phyloP scores from a whole-genome alignment of 1,284 basidiomycete genomes.

The Fistulinella cinereoalba region DNA sequence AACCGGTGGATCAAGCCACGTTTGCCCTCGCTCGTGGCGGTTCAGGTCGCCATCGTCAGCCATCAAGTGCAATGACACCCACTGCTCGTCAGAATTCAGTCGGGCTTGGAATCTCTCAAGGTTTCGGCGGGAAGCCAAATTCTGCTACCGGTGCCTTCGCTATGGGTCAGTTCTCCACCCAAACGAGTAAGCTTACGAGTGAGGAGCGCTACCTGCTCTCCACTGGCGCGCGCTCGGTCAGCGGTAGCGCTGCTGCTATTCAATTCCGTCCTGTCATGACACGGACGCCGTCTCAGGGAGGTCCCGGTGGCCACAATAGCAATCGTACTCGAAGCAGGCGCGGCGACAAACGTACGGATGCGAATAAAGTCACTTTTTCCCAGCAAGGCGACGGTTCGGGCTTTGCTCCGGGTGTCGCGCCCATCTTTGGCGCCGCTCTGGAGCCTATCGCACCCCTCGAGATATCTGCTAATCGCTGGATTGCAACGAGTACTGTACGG shows the following conservation, averaged over 20 bases:
- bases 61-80: constrained; percentile 41
- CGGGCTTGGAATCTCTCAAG: constrained; percentile 50
- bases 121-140: constrained; percentile 42
- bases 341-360: constrained; percentile 57
- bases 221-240: constrained; percentile 43
- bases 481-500: constrained; percentile 36
- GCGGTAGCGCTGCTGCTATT: constrained; percentile 41
- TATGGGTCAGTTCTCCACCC: constrained; percentile 76
- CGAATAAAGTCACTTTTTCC: constrained; percentile 37
- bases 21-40: constrained; percentile 57
- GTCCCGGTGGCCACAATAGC: constrained; percentile 47
- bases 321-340: constrained; percentile 72
- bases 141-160: constrained; percentile 42
- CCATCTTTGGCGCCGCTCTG: constrained; percentile 24
- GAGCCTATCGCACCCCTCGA: constrained; percentile 79
- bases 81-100: constrained; percentile 51
- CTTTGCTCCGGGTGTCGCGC: constrained; percentile 14
- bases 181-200: constrained; percentile 58
- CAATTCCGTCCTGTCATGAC: constrained; percentile 60
- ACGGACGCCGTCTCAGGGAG: constrained; percentile 76
- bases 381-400: constrained; percentile 34
- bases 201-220: constrained; percentile 69
- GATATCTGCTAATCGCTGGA: constrained; percentile 83
- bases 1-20: constrained; percentile 59
- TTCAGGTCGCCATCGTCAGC: constrained; percentile 55